phyloP scores from a whole-genome alignment of 257 asterid genomes.

The Echium plantagineum region DNA sequence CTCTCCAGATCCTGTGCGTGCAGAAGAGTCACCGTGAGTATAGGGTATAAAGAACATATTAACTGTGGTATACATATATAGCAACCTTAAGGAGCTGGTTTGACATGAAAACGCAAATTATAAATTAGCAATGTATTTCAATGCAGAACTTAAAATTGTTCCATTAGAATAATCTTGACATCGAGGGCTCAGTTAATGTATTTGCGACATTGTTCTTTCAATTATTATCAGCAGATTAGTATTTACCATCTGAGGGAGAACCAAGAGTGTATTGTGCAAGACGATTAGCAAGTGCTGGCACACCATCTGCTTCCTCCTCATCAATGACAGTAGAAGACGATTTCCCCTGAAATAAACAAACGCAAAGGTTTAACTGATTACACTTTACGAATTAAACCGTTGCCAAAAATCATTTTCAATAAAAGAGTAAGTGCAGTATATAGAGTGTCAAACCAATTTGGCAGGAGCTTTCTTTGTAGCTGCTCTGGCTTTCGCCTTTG shows the following conservation, averaged over 20 bases:
- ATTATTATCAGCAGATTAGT: neutral
- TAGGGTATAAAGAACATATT: neutral
- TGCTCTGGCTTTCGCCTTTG: slow-evolving; percentile 37
- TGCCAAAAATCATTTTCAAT: neutral
- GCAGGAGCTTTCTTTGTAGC: slow-evolving; percentile 74
- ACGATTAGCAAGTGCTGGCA: slow-evolving; percentile 56
- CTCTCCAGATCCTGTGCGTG: slow-evolving; percentile 33
- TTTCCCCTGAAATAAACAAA: slow-evolving; percentile 24
- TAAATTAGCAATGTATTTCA: neutral
- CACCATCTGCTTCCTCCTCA: slow-evolving; percentile 45
- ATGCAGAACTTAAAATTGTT: neutral
- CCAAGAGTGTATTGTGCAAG: slow-evolving; percentile 83
- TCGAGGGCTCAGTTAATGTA: too few relatives aligned
- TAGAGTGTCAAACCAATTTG: slow-evolving; percentile 37
- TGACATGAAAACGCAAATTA: too few relatives aligned
- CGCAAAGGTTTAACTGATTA: neutral
- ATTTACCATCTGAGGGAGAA: slow-evolving; percentile 50
- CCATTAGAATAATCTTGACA: too few relatives aligned
- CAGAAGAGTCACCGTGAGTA: neutral
- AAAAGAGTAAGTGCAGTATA: too few relatives aligned
- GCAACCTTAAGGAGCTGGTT: too few relatives aligned
- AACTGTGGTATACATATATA: neutral
- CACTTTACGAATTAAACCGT: neutral
- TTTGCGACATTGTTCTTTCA: neutral
- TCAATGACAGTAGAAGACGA: slow-evolving; percentile 11